These are phyloP conservation scores for Elasticomyces elasticus DNA, from an alignment of 495 filamentous ascomycete genomes.

Conservation along the genomic window DNA sequence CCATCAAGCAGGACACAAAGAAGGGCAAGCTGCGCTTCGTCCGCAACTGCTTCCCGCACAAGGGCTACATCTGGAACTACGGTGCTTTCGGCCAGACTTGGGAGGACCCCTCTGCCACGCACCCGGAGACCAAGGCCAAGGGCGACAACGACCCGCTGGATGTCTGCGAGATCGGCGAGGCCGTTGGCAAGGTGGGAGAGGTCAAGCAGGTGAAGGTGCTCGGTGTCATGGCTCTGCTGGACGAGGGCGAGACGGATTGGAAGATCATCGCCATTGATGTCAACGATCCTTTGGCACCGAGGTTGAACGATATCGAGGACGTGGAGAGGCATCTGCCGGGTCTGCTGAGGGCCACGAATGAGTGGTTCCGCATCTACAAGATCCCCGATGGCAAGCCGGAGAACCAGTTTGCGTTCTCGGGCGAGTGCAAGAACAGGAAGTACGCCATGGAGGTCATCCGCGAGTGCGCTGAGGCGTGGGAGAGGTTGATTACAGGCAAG, in stretches of 20 bases:
- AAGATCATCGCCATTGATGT: slow-evolving; percentile 99
- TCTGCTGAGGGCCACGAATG: slow-evolving; percentile 92
- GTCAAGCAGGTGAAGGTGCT: slow-evolving; percentile 99
- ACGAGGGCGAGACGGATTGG: slow-evolving; percentile 99
- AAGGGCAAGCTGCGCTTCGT: slow-evolving; percentile 93
- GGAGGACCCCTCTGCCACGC: slow-evolving; percentile 92
- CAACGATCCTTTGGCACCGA: slow-evolving; percentile 90
- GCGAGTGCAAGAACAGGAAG: slow-evolving; percentile 99
- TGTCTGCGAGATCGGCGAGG: slow-evolving; percentile 98
- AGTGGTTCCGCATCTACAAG: slow-evolving; percentile 99
- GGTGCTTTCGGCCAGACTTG: slow-evolving; percentile 99
- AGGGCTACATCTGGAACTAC: slow-evolving; percentile 99
- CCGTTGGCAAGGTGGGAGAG: slow-evolving; percentile 88
- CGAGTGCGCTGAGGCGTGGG: slow-evolving; percentile 95
- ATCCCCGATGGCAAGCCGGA: slow-evolving; percentile 99
- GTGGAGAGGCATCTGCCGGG: slow-evolving; percentile 97
- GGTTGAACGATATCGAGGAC: slow-evolving; percentile 98
- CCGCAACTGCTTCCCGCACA: slow-evolving; percentile 99
- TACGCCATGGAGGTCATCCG: slow-evolving; percentile 90
- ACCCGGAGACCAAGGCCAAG: slow-evolving; percentile 99
- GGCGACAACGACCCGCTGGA: slow-evolving; percentile 99
- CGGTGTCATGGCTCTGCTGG: slow-evolving; percentile 97
- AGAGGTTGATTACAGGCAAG: slow-evolving; percentile 87
- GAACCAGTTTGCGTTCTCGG: slow-evolving; percentile 99
- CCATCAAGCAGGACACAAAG: slow-evolving; percentile 88